Evolutionary conservation across 2,329 filamentous ascomycete species (phyloP).

Genomic region (Colletotrichum sp.): DNA sequence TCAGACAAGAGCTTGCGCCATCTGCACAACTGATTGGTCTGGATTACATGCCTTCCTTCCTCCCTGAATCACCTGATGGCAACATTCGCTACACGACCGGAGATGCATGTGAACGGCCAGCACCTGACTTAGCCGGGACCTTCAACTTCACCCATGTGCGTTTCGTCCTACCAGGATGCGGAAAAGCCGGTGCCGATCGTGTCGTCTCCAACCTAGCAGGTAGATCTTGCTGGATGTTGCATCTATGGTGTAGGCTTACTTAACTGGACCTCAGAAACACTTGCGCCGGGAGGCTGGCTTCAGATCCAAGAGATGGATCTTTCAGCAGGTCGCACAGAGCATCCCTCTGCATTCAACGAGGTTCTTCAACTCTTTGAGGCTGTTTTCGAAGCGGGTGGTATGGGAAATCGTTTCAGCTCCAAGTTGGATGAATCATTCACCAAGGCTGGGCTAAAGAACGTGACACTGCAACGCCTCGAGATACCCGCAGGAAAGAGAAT

Average conservation of each 20-base stretch:
- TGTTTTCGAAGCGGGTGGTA: background rate
- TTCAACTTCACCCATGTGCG: background rate
- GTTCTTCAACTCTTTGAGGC: background rate
- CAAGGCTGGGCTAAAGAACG: background rate
- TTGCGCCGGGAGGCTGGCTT: background rate
- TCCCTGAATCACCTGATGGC: background rate
- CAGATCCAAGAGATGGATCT: background rate
- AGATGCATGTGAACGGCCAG: background rate
- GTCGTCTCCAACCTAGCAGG: background rate
- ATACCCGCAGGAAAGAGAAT: background rate
- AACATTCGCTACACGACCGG: background rate
- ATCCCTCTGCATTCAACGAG: background rate
- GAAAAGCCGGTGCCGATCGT: background rate
- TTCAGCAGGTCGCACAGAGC: background rate
- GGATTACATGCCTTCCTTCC: background rate
- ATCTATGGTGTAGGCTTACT: fast-evolving
- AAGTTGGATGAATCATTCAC: background rate
- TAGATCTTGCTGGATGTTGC: background rate
- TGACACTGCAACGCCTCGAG: background rate
- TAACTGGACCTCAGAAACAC: background rate
- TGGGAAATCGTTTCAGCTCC: background rate
- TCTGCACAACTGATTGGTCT: background rate
- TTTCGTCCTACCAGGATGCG: background rate
- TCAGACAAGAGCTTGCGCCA: background rate
- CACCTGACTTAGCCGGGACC: background rate